phyloP scores from a whole-genome alignment of 805 yeast species.

The Candida berthetii region DNA sequence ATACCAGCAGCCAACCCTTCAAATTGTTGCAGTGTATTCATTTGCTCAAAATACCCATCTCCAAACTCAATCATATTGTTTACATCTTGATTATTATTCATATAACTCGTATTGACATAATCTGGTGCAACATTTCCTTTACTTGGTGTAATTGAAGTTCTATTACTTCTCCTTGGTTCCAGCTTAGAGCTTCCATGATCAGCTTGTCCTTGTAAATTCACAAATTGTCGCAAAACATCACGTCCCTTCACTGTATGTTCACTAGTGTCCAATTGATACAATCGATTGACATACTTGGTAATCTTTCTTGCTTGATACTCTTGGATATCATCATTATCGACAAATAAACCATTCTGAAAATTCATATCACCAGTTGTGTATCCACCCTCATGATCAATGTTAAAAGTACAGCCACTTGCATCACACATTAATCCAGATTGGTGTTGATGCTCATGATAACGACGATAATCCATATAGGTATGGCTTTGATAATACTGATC shows the following conservation, averaged over 20 bases:
- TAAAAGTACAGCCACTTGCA: too few species aligned
- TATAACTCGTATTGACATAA: too few species aligned
- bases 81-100: too few species aligned
- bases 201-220: neutral
- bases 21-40: neutral
- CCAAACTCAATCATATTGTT: neutral
- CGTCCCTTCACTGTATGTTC: constrained; percentile 3
- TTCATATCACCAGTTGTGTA: too few species aligned
- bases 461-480: too few species aligned
- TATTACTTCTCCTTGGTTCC: neutral
- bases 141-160: neutral
- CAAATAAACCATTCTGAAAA: constrained; percentile 15
- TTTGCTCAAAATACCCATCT: neutral
- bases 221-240: neutral
- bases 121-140: too few species aligned
- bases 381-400: too few species aligned
- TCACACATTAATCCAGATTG: too few species aligned
- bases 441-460: too few species aligned
- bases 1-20: neutral
- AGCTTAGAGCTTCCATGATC: too few species aligned
- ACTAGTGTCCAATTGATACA: constrained; percentile 24
- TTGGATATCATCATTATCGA: constrained; percentile 38
- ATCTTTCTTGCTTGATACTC: constrained; percentile 49
- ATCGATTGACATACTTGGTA: constrained; percentile 35
- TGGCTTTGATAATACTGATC: too few species aligned